Evolutionary conservation across 2,329 filamentous ascomycete species (phyloP).

Genomic region (Talaromyces funiculosus): DNA sequence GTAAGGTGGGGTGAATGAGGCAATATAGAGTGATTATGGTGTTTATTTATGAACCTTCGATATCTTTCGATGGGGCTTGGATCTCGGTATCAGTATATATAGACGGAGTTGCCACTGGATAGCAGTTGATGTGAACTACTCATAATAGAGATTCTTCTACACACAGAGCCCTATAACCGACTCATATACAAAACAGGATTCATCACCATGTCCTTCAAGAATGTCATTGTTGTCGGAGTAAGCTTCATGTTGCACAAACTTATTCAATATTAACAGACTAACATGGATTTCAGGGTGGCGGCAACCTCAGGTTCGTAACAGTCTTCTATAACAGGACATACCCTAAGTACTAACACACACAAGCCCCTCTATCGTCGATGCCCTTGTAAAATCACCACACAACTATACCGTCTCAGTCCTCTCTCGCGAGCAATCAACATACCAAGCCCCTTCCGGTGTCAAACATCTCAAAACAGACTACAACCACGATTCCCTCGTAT

Average conservation of each 20-base stretch:
- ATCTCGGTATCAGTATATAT: background rate
- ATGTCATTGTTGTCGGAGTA: background rate
- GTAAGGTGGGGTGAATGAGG: background rate
- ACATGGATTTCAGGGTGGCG: background rate
- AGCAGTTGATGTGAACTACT: background rate
- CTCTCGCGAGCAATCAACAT: slow-evolving; percentile 15
- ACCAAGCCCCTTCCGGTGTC: slow-evolving; percentile 12
- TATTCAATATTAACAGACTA: background rate
- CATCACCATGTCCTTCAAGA: background rate
- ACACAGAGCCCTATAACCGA: background rate
- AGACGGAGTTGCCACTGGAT: background rate
- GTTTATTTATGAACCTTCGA: background rate
- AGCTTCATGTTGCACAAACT: background rate
- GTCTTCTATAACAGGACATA: background rate
- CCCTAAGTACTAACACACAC: background rate
- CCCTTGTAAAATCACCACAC: slow-evolving; percentile 14
- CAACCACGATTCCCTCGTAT: slow-evolving; percentile 17
- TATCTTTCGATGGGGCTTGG: background rate
- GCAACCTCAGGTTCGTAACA: background rate
- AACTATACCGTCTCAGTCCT: slow-evolving; percentile 17
- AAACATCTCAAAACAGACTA: slow-evolving; percentile 18
- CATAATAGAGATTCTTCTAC: background rate
- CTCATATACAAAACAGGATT: background rate
- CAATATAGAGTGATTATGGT: background rate
- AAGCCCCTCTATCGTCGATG: slow-evolving; percentile 9